Evolutionary conservation across 495 filamentous ascomycete species (phyloP).

Genomic region (Penicillium goetzii): DNA sequence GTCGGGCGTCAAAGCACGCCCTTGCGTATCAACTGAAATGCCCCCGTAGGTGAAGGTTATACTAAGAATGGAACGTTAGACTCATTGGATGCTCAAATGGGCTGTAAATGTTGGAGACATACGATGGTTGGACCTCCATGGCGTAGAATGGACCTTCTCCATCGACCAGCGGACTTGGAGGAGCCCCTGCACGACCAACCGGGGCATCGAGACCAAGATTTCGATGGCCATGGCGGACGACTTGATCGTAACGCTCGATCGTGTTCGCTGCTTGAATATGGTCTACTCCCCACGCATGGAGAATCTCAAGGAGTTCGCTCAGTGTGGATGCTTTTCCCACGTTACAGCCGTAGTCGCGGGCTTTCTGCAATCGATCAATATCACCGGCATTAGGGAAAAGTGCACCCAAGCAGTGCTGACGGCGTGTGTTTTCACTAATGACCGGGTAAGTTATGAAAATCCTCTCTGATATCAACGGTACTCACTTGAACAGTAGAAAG

Average conservation of each 20-base stretch:
- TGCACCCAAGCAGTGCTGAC: slow-evolving; percentile 28
- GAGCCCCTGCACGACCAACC: slow-evolving; percentile 13
- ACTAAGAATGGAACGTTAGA: slow-evolving; percentile 12
- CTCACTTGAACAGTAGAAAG: slow-evolving; percentile 33
- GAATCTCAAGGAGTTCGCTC: slow-evolving; percentile 16
- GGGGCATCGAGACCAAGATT: slow-evolving; percentile 21
- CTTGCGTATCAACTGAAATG: slow-evolving; percentile 26
- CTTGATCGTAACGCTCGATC: slow-evolving; percentile 24
- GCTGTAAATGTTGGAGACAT: background rate
- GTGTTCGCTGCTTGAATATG: slow-evolving; percentile 17
- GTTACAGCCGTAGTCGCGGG: slow-evolving; percentile 31
- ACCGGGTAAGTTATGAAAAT: background rate
- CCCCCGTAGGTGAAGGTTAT: slow-evolving; percentile 38
- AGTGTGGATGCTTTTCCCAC: slow-evolving; percentile 27
- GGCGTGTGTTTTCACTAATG: slow-evolving; percentile 25
- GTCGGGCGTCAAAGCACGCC: slow-evolving; percentile 29
- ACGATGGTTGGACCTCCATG: slow-evolving; percentile 38
- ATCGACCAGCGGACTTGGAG: slow-evolving; percentile 28
- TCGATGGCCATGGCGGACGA: slow-evolving; percentile 19
- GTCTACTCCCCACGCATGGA: slow-evolving; percentile 28
- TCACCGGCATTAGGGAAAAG: slow-evolving; percentile 34
- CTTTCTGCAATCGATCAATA: slow-evolving; percentile 34
- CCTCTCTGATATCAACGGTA: background rate
- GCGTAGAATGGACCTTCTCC: slow-evolving; percentile 33
- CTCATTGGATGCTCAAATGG: background rate